Base-by-base conservation (phyloP, 768 basidiomycete genomes). In the Filobasidium wieringae region DNA sequence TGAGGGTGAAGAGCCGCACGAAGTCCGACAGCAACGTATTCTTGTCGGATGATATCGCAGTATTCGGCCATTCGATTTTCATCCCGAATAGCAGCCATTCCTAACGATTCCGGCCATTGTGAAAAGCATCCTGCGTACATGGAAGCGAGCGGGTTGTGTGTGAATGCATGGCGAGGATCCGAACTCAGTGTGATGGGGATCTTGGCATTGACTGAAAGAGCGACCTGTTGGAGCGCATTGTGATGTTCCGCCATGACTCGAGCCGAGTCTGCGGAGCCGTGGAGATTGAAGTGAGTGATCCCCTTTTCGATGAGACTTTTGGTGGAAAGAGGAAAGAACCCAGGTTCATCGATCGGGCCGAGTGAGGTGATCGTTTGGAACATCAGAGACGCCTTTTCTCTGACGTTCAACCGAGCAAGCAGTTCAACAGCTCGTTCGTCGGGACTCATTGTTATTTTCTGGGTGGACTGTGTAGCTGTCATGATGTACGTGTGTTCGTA, bases 1-100 rank as follows among this genome's bases (percentile, higher is more conserved):
- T 60, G 59, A 7, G 59, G 45, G 49, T 60, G 55, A 5, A 60
- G 36, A 15, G 59, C 59, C 15, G 55, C 55, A 15, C 59, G n/a
- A 37, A 59, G 30, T 12, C 59, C 59, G 4, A 55, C 45, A n/a
- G 59, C 59, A 5, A 60, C 29, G 22, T 60, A 60, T 40, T 60
- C 59, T 34, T 60, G 53, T 9, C 59, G n/a, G 2, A 51, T 54
- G 40, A 60, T 60, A 27, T 60, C 45, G 59, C 45, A 43, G 36
- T 49, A 60, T 34, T 60, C 54, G 17, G 31, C 27, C 59, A 60
- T 60, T 37, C 53, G 11, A 34, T 55, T 36, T 39, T 49, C 45
- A 29, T 56, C 54, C 5, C 36, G 32, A 5, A 60, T 17, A 7
- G 59, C 59, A 26, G 52, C 54, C 59, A 60, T 60, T 14, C 59